phyloP scores from a whole-genome alignment of 805 yeast species.

The Metschnikowia reukaufii region DNA sequence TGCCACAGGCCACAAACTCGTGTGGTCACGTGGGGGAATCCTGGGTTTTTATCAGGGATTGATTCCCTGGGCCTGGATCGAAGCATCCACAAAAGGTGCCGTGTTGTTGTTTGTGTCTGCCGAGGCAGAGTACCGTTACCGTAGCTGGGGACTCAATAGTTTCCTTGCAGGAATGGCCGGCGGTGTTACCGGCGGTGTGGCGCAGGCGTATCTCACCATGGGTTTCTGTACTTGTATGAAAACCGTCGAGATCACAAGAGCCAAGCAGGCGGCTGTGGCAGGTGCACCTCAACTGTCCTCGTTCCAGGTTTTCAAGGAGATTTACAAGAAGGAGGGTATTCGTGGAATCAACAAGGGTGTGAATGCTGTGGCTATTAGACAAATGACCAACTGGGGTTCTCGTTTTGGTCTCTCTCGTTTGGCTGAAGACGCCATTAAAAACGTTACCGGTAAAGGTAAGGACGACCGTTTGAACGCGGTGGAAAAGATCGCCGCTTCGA shows the following conservation, averaged over 20 bases:
- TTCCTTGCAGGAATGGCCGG: constrained; percentile 91
- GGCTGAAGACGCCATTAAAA: constrained; percentile 82
- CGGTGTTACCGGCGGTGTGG: constrained; percentile 94
- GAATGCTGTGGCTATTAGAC: constrained; percentile 98
- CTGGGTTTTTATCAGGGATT: constrained; percentile 94
- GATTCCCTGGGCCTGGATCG: constrained; percentile 99
- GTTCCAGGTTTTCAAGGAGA: constrained; percentile 82
- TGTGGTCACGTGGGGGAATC: constrained; percentile 93
- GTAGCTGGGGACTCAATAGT: constrained; percentile 57
- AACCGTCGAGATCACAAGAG: constrained; percentile 94
- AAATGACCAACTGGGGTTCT: constrained; percentile 99
- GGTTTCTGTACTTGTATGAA: constrained; percentile 99
- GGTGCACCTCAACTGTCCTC: constrained; percentile 72
- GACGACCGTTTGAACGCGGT: constrained; percentile 63
- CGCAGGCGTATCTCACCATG: constrained; percentile 94
- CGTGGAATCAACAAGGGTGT: constrained; percentile 97
- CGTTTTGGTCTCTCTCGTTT: constrained; percentile 90
- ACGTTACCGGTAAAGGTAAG: constrained; percentile 54
- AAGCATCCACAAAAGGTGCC: constrained; percentile 98
- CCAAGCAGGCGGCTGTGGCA: constrained; percentile 63
- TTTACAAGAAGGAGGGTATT: constrained; percentile 83
- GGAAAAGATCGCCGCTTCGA: constrained; percentile 83
- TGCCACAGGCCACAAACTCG: constrained; percentile 66
- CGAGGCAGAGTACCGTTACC: constrained; percentile 82
- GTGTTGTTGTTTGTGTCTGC: constrained; percentile 88